Conservation (phyloP, 2,329 filamentous ascomycete species). For the Talaromyces sp. region DNA sequence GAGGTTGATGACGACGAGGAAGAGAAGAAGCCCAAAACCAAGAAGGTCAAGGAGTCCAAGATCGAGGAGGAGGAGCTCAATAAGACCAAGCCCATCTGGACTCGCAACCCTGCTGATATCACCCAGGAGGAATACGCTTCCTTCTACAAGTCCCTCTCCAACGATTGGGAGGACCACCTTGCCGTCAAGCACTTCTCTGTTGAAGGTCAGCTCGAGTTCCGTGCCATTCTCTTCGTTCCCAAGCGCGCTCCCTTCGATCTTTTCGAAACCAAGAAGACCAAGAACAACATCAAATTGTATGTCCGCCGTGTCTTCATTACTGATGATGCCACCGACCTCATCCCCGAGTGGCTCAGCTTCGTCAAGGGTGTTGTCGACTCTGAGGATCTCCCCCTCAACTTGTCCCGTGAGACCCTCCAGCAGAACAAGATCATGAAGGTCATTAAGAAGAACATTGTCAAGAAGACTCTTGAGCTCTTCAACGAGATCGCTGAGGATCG, state of each 20-base stretch:
- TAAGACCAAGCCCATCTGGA: constrained; percentile 99
- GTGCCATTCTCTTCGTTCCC: constrained; percentile 97
- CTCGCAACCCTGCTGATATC: constrained; percentile 94
- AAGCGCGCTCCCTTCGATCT: constrained; percentile 99
- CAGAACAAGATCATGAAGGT: constrained; percentile 99
- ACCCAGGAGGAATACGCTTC: constrained; percentile 92
- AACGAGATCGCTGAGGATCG: constrained; percentile 98
- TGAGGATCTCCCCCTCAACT: constrained; percentile 97
- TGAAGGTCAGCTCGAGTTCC: constrained; percentile 99
- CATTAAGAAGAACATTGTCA: constrained; percentile 99
- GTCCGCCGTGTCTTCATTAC: constrained; percentile 99
- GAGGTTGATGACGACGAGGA: constrained; percentile 85
- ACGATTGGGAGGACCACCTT: constrained; percentile 99
- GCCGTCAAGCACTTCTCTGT: constrained; percentile 99
- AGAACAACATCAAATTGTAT: constrained; percentile 99
- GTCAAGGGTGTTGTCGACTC: constrained; percentile 99
- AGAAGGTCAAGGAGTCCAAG: constrained; percentile 98
- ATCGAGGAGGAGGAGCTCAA: constrained; percentile 99
- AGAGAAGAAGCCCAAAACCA: constrained; percentile 89
- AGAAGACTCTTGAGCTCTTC: constrained; percentile 99
- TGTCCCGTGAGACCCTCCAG: constrained; percentile 99
- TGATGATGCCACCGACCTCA: constrained; percentile 97
- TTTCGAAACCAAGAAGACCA: constrained; percentile 99
- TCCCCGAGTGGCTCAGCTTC: constrained; percentile 98
- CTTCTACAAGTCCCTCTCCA: constrained; percentile 99